Evolutionary conservation across 2,329 filamentous ascomycete species (phyloP), one percentile per base, ranked within the genome.

Genomic region (Teratosphaeria epicoccoides): DNA sequence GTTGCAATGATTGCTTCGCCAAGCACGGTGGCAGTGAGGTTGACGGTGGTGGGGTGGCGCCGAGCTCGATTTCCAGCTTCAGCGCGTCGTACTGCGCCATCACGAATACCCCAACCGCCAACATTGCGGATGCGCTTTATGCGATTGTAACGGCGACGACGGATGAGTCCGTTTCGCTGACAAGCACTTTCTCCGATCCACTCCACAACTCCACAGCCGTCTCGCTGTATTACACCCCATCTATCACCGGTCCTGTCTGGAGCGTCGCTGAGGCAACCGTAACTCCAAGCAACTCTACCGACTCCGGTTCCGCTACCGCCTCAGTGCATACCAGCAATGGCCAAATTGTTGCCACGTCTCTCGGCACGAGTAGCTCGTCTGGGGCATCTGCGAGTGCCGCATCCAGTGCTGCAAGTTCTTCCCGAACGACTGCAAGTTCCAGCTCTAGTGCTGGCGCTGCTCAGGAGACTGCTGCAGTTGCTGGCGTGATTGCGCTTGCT

Each of bases 131-230:
- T 7, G 55, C 51, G 25, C 51, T 61, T 12, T 57, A 49, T 24
- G 28, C 12, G 20, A 23, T 52, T 17, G 52, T 23, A 23, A 7
- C 26, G 24, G 43, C 44, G n/a, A 25, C 49, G 12, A 43, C 46
- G 24, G 25, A 45, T 6, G 17, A 23, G 24, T 23, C 49, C 14
- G 43, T 45, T 10, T 46, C 25, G n/a, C 20, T 46, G 24, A 26
- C 23, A 17, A 14, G 33, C 28, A 49, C 46, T 9, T 56, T 57
- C 51, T 59, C 58, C 26, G 62, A 65, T 50, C 58, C 62, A 4
- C 57, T 65, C 28, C 60, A 58, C 24, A 62, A 60, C 50, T 55
- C 56, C 43, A 65, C 62, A 10, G 62, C 54, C 4, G 59, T 62
- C 17, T 59, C 58, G 29, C 52, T 55, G 11, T 65, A 65, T 50